phyloP scores from a whole-genome alignment of 78 protist genomes.

The Diacronema lutheri region DNA sequence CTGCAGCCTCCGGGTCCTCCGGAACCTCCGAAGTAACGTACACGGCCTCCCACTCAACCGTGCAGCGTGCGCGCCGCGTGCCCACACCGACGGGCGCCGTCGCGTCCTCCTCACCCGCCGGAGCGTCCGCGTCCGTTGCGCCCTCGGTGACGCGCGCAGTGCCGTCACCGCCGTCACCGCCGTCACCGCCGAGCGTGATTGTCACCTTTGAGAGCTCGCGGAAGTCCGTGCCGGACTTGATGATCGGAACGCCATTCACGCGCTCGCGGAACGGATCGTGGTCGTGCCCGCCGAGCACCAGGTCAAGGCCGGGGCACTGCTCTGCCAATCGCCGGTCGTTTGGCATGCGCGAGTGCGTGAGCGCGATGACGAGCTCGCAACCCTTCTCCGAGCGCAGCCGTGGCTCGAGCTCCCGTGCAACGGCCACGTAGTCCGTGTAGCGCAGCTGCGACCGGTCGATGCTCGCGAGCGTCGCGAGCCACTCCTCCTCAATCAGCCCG shows the following conservation, averaged over 20 bases:
- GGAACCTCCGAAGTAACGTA: background rate
- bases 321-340: slow-evolving; percentile 39
- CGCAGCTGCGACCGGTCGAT: background rate
- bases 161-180: no score
- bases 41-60: background rate
- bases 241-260: background rate
- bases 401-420: background rate
- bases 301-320: slow-evolving; percentile 35
- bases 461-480: slow-evolving; percentile 27
- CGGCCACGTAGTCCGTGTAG: background rate
- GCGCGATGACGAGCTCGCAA: slow-evolving; percentile 41
- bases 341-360: slow-evolving; percentile 60
- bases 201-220: background rate
- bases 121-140: no score
- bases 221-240: slow-evolving; percentile 29
- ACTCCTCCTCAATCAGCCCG: slow-evolving; percentile 54
- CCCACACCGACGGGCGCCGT: no score
- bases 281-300: slow-evolving; percentile 58
- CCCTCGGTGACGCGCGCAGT: no score
- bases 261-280: slow-evolving; percentile 10
- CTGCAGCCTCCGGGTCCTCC: background rate
- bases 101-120: no score
- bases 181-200: background rate
- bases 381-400: background rate
- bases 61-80: no score